A percentile compares a stretch with the other conserved stretches of the same genome.
Conservation (phyloP, 2,329 filamentous ascomycete genomes). For the Monascus ruber region DNA sequence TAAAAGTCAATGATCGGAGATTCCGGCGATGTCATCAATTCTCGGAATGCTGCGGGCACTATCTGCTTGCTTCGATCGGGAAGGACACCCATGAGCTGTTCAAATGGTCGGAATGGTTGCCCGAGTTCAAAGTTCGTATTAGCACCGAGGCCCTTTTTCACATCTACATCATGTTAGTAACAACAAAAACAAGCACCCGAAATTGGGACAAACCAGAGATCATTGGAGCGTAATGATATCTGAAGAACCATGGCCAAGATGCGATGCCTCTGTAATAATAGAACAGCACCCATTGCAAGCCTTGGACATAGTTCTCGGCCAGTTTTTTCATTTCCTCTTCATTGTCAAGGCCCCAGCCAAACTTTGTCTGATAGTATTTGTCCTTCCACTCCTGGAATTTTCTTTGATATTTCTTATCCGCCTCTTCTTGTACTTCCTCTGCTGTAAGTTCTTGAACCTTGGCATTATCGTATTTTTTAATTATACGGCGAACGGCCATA, state of each 20-base stretch:
- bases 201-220: slow-evolving; percentile 56
- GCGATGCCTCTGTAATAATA: slow-evolving; percentile 97
- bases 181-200: background rate
- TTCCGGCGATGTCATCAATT: slow-evolving; percentile 78
- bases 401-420: slow-evolving; percentile 75
- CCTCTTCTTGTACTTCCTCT: slow-evolving; percentile 66
- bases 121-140: slow-evolving; percentile 88
- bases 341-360: slow-evolving; percentile 74
- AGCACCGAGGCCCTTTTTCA: slow-evolving; percentile 74
- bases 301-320: slow-evolving; percentile 94
- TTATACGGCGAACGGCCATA: slow-evolving; percentile 70
- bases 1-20: slow-evolving; percentile 98
- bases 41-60: slow-evolving; percentile 75
- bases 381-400: slow-evolving; percentile 93
- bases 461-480: slow-evolving; percentile 85
- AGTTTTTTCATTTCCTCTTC: slow-evolving; percentile 70
- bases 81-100: slow-evolving; percentile 96
- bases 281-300: slow-evolving; percentile 92
- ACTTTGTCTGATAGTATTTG: slow-evolving; percentile 83
- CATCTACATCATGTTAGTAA: slow-evolving; percentile 45
- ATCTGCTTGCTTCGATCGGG: slow-evolving; percentile 96
- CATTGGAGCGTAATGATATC: slow-evolving; percentile 93
- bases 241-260: slow-evolving; percentile 97
- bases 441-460: slow-evolving; percentile 68
- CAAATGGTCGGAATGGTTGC: slow-evolving; percentile 86